phyloP scores from a whole-genome alignment of 441 rosid species.

The Eugenia klotzschiana region DNA sequence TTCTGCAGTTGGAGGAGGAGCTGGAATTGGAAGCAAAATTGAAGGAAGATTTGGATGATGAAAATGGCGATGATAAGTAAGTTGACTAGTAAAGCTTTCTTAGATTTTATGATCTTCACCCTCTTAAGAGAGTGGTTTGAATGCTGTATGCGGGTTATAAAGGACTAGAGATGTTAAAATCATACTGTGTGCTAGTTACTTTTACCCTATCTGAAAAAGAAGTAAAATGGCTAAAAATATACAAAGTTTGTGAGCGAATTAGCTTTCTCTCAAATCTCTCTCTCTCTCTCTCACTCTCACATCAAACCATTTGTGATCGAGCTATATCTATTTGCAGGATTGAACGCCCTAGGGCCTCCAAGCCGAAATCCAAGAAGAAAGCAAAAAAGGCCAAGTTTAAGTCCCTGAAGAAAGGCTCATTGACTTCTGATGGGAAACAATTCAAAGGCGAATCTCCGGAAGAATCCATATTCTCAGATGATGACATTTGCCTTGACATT shows the following conservation, averaged over 20 bases:
- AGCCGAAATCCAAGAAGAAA: slow-evolving; percentile 82
- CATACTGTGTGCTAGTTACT: background rate
- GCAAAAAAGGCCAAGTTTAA: slow-evolving; percentile 83
- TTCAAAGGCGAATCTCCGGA: slow-evolving; percentile 37
- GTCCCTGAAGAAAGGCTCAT: slow-evolving; percentile 81
- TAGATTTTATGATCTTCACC: background rate
- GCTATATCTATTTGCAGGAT: slow-evolving; percentile 30
- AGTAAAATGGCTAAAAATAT: background rate
- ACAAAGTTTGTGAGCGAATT: background rate
- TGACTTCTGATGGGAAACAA: slow-evolving; percentile 50
- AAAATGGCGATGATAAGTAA: slow-evolving; percentile 42
- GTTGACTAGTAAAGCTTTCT: slow-evolving; percentile 4
- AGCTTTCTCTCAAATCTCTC: background rate
- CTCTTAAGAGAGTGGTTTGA: background rate
- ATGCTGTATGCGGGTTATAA: background rate
- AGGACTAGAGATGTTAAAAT: background rate
- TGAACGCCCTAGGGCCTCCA: slow-evolving; percentile 33
- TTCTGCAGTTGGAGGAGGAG: slow-evolving; percentile 78
- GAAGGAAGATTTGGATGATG: slow-evolving; percentile 61
- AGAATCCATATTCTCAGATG: slow-evolving; percentile 53
- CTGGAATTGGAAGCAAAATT: slow-evolving; percentile 83
- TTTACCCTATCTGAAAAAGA: background rate
- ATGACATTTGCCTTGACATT: slow-evolving; percentile 31
- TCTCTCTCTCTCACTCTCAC: background rate
- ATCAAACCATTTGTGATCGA: background rate